phyloP scores from a whole-genome alignment of 139 green algal genomes.

The Astrephomene gubernaculifera region DNA sequence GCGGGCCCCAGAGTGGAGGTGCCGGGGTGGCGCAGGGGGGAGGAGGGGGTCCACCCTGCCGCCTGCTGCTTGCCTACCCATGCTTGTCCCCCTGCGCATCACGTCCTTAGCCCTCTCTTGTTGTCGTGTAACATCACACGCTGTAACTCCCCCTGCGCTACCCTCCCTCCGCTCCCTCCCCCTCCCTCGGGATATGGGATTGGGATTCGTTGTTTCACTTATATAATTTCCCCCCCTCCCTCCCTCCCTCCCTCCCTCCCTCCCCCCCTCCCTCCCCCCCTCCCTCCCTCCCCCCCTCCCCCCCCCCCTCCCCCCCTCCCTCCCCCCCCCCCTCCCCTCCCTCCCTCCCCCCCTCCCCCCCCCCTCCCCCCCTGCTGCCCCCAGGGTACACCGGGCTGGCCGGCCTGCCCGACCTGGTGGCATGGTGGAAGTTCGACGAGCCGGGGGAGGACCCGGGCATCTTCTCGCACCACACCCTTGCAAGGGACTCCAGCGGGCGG shows the following conservation, averaged over 20 bases:
- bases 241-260: not conserved
- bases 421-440: constrained; percentile 93
- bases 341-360: not conserved
- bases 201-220: no score
- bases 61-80: no score
- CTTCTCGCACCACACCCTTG: constrained; percentile 49
- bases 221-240: no score
- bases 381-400: constrained; percentile 59
- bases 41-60: no score
- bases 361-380: not conserved
- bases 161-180: no score
- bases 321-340: not conserved
- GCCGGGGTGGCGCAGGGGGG: no score
- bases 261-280: not conserved
- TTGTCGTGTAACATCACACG: no score
- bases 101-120: no score
- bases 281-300: not conserved
- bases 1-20: no score
- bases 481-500: constrained; percentile 72
- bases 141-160: no score
- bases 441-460: constrained; percentile 44
- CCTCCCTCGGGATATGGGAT: no score
- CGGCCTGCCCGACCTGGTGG: constrained; percentile 73
- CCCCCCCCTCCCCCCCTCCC: not conserved
- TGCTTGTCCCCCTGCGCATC: no score